These are phyloP conservation scores for Rhizopogon vulgaris DNA, from an alignment of 768 basidiomycete genomes.

Conservation along the genomic window DNA sequence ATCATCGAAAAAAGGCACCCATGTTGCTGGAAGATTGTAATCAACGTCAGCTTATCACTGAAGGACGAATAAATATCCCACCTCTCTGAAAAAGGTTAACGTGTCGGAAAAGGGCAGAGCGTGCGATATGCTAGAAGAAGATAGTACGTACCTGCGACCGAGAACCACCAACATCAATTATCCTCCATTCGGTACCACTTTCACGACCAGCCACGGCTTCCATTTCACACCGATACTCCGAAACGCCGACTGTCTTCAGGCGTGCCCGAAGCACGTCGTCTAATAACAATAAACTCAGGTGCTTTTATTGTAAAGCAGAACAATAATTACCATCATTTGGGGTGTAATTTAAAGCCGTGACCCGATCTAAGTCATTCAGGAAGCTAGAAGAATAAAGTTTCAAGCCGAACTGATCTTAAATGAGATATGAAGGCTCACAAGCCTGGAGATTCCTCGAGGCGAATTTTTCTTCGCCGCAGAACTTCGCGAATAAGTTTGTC, in stretches of 20 bases:
- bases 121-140: not conserved
- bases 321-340: constrained; percentile 38
- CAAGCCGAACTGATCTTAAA: not conserved
- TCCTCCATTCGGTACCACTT: constrained; percentile 48
- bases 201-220: constrained; percentile 48
- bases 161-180: constrained; percentile 49
- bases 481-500: constrained; percentile 38
- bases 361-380: constrained; percentile 44
- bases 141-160: constrained; percentile 38
- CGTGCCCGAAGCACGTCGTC: constrained; percentile 50
- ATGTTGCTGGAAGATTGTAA: constrained; percentile 30
- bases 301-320: not conserved
- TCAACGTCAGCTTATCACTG: not conserved
- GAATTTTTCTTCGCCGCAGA: constrained; percentile 36
- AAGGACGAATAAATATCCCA: constrained; percentile 14
- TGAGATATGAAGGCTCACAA: constrained; percentile 29
- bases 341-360: constrained; percentile 37
- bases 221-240: constrained; percentile 82
- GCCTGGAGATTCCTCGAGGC: constrained; percentile 45
- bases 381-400: constrained; percentile 27
- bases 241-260: constrained; percentile 65
- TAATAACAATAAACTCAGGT: constrained; percentile 7
- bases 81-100: constrained; percentile 23
- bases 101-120: not conserved
- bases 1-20: constrained; percentile 53